Evolutionary conservation across 805 yeast genomes (phyloP).

Genomic region (Cyberlindnera japonica): DNA sequence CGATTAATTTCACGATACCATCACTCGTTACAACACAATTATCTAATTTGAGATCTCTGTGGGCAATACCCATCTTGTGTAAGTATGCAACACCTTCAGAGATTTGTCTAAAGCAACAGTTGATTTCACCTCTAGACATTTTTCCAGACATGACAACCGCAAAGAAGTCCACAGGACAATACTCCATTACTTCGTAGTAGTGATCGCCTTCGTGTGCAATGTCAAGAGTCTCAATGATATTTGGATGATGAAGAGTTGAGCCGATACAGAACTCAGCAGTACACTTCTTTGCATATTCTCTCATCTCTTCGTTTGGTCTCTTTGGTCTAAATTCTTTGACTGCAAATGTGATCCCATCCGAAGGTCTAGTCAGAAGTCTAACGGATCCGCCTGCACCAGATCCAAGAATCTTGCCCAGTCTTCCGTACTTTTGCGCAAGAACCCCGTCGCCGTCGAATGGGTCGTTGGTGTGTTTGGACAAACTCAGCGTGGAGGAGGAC

Average conservation of each 20-base stretch:
- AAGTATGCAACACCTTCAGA: conserved; percentile 68
- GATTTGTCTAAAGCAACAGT: conserved; percentile 76
- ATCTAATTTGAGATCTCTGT: conserved; percentile 77
- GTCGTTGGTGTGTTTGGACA: conserved; percentile 10
- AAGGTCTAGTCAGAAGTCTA: conserved; percentile 61
- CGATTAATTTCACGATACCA: conserved; percentile 75
- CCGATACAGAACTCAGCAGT: conserved; percentile 90
- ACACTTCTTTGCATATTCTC: conserved; percentile 81
- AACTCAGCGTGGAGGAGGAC: conserved; percentile 6
- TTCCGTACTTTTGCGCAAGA: conserved; percentile 61
- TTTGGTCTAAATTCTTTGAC: conserved; percentile 79
- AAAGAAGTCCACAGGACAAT: conserved; percentile 79
- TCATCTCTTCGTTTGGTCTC: conserved; percentile 62
- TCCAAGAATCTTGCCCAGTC: conserved; percentile 69
- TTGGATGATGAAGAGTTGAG: conserved; percentile 76
- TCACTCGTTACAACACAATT: conserved; percentile 74
- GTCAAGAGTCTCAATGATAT: conserved; percentile 74
- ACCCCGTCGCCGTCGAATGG: conserved; percentile 46
- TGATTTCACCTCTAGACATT: conserved; percentile 77
- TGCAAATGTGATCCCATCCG: conserved; percentile 72
- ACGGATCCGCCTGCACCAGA: conserved; percentile 90
- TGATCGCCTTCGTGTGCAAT: conserved; percentile 55
- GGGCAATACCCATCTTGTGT: conserved; percentile 77
- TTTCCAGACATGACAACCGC: conserved; percentile 85
- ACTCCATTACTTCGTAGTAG: conserved; percentile 81